A percentile compares a stretch with the other conserved stretches of the same genome.
These are phyloP conservation scores for Xylariaceae sp. DNA, from an alignment of 2,329 filamentous ascomycete genomes.

Conservation along the genomic window DNA sequence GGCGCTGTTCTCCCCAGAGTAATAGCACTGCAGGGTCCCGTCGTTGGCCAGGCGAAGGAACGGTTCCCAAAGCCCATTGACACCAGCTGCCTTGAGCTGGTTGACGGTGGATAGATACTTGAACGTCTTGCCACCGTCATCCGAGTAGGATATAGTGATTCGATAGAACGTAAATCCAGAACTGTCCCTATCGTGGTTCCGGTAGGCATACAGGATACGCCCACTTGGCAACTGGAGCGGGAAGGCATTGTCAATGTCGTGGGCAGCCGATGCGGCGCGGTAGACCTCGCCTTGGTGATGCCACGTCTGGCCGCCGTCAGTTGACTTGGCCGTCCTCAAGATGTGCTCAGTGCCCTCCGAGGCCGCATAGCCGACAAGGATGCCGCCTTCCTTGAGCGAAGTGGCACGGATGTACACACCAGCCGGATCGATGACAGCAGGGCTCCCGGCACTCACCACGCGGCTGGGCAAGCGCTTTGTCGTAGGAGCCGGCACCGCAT, in stretches of 20 bases:
- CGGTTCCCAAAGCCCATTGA: constrained; percentile 41
- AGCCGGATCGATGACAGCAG: constrained; percentile 22
- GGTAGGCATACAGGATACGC: constrained; percentile 33
- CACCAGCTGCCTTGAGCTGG: constrained; percentile 18
- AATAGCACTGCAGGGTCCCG: constrained; percentile 39
- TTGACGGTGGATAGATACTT: constrained; percentile 29
- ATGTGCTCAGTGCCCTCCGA: constrained; percentile 20
- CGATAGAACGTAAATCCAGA: constrained; percentile 33
- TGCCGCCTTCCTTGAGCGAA: constrained; percentile 21
- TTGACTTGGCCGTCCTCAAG: constrained; percentile 24
- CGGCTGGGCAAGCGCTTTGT: constrained; percentile 16
- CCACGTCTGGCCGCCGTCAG: constrained; percentile 29
- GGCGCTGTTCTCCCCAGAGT: constrained; percentile 35
- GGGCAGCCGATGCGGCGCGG: constrained; percentile 17
- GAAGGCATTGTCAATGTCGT: constrained; percentile 32
- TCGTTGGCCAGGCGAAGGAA: constrained; percentile 36
- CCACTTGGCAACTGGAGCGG: constrained; percentile 32
- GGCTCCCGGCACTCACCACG: constrained; percentile 21
- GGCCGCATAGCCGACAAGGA: constrained; percentile 29
- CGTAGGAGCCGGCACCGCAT: constrained; percentile 8
- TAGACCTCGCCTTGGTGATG: constrained; percentile 23
- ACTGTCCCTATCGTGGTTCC: constrained; percentile 30
- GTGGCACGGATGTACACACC: constrained; percentile 30
- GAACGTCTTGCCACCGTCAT: constrained; percentile 36
- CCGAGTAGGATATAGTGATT: constrained; percentile 38